These are phyloP conservation scores for Candida stauntonica DNA, from an alignment of 805 yeast genomes.

Conservation along the genomic window DNA sequence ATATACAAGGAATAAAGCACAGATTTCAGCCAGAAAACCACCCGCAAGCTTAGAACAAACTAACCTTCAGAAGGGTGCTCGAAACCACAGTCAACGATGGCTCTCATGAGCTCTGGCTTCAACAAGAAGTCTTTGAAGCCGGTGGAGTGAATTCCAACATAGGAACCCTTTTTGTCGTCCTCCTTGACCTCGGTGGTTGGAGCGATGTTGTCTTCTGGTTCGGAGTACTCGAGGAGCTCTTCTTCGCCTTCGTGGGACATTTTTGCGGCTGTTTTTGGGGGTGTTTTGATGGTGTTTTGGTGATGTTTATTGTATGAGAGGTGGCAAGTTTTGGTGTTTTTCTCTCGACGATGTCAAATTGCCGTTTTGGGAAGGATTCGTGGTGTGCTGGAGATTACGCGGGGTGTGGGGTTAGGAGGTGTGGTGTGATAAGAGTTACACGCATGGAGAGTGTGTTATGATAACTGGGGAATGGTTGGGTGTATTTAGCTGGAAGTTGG, in stretches of 20 bases:
- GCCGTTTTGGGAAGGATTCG: constrained; percentile 1
- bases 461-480: too few species aligned
- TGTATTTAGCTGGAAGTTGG: too few species aligned
- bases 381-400: not conserved
- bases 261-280: constrained; percentile 5
- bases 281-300: too few species aligned
- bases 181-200: constrained; percentile 41
- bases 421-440: too few species aligned
- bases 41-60: constrained; percentile 31
- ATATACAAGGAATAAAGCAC: too few species aligned
- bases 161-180: constrained; percentile 89
- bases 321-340: constrained; percentile 4
- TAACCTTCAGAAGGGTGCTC: constrained; percentile 99
- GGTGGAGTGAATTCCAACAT: constrained; percentile 96
- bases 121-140: constrained; percentile 96
- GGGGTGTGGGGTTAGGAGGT: not conserved
- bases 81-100: constrained; percentile 98
- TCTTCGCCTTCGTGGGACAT: constrained; percentile 98
- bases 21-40: too few species aligned
- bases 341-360: not conserved
- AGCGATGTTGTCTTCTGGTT: constrained; percentile 76
- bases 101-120: constrained; percentile 95
- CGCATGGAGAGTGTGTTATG: too few species aligned
- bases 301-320: not conserved
- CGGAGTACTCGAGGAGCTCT: constrained; percentile 98